phyloP scores from a whole-genome alignment of 192 early-diverging fungal species.

The Backusella liffmaniae region DNA sequence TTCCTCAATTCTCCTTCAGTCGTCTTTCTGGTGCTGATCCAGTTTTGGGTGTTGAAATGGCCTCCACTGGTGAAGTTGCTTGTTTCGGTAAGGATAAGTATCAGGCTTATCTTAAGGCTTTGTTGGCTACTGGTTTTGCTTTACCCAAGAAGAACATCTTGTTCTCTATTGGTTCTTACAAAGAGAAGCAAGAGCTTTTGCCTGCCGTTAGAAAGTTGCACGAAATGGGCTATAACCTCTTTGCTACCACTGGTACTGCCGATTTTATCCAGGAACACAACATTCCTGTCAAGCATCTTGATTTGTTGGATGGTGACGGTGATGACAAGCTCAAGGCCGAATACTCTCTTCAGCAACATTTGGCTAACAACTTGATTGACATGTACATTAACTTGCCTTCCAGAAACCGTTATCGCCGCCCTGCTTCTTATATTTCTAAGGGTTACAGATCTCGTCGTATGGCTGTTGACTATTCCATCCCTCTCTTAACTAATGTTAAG shows the following conservation, averaged over 20 bases:
- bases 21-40: slow-evolving; percentile 96
- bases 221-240: slow-evolving; percentile 85
- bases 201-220: slow-evolving; percentile 85
- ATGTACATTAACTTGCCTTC: slow-evolving; percentile 99
- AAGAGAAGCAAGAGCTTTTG: slow-evolving; percentile 97
- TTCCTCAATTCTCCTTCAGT: slow-evolving; percentile 97
- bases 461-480: slow-evolving; percentile 96
- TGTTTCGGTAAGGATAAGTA: slow-evolving; percentile 98
- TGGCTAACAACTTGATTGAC: slow-evolving; percentile 96
- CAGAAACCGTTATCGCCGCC: slow-evolving; percentile 93
- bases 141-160: slow-evolving; percentile 96
- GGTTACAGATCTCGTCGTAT: slow-evolving; percentile 96
- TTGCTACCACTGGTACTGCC: slow-evolving; percentile 95
- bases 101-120: slow-evolving; percentile 95
- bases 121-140: slow-evolving; percentile 90
- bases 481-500: slow-evolving; percentile 98
- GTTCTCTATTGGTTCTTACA: slow-evolving; percentile 96
- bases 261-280: slow-evolving; percentile 97
- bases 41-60: slow-evolving; percentile 98
- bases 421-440: slow-evolving; percentile 90
- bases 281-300: slow-evolving; percentile 89
- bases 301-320: slow-evolving; percentile 63
- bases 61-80: slow-evolving; percentile 98
- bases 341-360: slow-evolving; percentile 92
- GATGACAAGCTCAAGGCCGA: slow-evolving; percentile 69